These are phyloP conservation scores for Cladosporium sp. DNA, from an alignment of 2,329 filamentous ascomycete species.

Conservation along the genomic window DNA sequence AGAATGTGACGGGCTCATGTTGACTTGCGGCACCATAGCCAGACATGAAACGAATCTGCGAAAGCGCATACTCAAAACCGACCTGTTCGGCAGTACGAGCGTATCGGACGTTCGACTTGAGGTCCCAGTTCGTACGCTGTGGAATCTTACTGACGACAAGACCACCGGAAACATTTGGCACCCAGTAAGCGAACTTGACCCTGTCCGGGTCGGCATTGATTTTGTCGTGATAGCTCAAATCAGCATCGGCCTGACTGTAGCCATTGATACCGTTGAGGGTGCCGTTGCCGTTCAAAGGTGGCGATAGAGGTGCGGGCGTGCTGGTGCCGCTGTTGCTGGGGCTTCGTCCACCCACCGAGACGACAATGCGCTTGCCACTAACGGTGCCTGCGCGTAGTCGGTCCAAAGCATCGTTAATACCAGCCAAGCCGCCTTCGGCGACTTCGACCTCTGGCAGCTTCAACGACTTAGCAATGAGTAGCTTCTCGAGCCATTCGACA, in stretches of 20 bases:
- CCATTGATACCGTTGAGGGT: conserved; percentile 14
- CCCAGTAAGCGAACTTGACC: conserved; percentile 48
- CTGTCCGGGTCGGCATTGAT: conserved; percentile 40
- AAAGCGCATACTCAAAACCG: conserved; percentile 48
- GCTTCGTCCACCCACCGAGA: conserved; percentile 32
- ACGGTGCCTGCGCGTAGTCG: conserved; percentile 59
- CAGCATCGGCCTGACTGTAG: background rate
- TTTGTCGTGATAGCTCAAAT: conserved; percentile 30
- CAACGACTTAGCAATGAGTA: conserved; percentile 52
- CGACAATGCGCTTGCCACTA: conserved; percentile 63
- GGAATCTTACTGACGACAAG: conserved; percentile 49
- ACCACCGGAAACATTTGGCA: conserved; percentile 49
- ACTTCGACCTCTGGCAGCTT: conserved; percentile 60
- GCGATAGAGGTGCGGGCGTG: conserved; percentile 10
- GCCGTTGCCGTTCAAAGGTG: background rate
- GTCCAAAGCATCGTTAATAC: conserved; percentile 63
- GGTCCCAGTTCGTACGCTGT: conserved; percentile 45
- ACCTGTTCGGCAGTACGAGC: conserved; percentile 43
- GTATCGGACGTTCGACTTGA: conserved; percentile 44
- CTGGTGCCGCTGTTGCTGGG: conserved; percentile 14
- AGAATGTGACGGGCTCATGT: conserved; percentile 49
- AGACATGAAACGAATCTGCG: conserved; percentile 49
- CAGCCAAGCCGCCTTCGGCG: conserved; percentile 56
- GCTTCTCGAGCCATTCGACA: conserved; percentile 59
- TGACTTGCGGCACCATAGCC: conserved; percentile 40